Base-by-base conservation (phyloP, 495 filamentous ascomycete species). In the Penicillium taxi region DNA sequence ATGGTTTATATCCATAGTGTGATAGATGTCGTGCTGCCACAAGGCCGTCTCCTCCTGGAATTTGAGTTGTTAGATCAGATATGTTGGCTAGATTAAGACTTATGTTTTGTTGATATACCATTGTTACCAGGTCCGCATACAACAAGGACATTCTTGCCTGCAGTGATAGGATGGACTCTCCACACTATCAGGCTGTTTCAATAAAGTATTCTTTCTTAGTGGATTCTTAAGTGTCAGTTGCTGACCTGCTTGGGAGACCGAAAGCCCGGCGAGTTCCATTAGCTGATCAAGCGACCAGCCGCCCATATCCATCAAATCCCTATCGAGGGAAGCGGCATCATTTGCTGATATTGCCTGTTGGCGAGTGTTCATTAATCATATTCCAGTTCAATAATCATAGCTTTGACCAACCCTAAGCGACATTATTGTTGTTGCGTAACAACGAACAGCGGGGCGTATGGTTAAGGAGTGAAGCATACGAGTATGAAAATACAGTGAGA, bases 41-140 rank as follows among this genome's bases (percentile, higher is more conserved):
- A 26, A 98, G 80, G 1, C 91, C 93, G 56, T 98, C 91, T 16
- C 91, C 91, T 45, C 91, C 88, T 78, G 39, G 41, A 1, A 25
- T 2, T 17, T n/a, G 11, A 15, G 20, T 23, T 22, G 27, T 50
- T 46, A 34, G 32, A 32, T 39, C 33, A 36, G 12, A 17, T 13
- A 23, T 30, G 9, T 21, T 9, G 33, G 36, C 18, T 28, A 19
- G 9, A n/a, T 35, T 6, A 5, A 7, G 15, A 1, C 30, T 9
- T 15, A 15, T 27, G 19, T 6, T 25, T 11, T 4, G 5, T 11
- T 18, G 16, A 53, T 67, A 45, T 63, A 90, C 88, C 88, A 50
- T 96, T 96, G 56, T 96, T 96, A 26, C 88, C 88, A 28, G 91
- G 91, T 18, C 91, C 91, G 47, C 89, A 94, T 37, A 88, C 84